Evolutionary conservation across 139 green algal genomes (phyloP).

Genomic region (Yamagishiella unicocca): DNA sequence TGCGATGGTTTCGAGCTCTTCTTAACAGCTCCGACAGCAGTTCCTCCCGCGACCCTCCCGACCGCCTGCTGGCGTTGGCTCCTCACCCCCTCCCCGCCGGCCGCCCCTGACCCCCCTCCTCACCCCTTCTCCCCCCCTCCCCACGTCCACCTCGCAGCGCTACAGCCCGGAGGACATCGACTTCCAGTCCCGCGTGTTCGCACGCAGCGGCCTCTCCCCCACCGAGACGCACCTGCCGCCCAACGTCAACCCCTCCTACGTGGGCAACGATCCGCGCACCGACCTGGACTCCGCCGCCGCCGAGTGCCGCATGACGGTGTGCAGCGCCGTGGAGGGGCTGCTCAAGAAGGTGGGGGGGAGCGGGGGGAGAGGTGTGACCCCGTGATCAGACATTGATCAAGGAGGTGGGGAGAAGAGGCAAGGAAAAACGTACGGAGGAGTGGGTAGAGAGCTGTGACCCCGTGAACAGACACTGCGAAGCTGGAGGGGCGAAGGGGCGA

Average conservation of each 20-base stretch:
- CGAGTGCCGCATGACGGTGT: conserved; percentile 52
- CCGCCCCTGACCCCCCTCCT: too few relatives aligned
- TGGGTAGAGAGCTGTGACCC: too few relatives aligned
- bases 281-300: conserved; percentile 44
- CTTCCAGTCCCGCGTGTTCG: conserved; percentile 33
- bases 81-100: background rate
- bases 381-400: too few relatives aligned
- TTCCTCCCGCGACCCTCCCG: background rate
- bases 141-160: conserved; percentile 15
- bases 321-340: conserved; percentile 50
- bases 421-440: too few relatives aligned
- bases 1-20: background rate
- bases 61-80: background rate
- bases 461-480: too few relatives aligned
- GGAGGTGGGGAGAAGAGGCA: too few relatives aligned
- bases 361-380: background rate
- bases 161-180: conserved; percentile 36
- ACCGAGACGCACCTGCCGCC: conserved; percentile 10
- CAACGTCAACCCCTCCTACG: conserved; percentile 26
- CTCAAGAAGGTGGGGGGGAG: conserved; percentile 22
- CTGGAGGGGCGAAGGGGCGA: too few relatives aligned
- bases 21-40: too few relatives aligned
- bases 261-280: background rate
- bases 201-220: conserved; percentile 1
- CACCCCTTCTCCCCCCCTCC: background rate